These are phyloP conservation scores for Chaetomium cochliodes DNA, from an alignment of 495 filamentous ascomycete genomes.

Conservation along the genomic window DNA sequence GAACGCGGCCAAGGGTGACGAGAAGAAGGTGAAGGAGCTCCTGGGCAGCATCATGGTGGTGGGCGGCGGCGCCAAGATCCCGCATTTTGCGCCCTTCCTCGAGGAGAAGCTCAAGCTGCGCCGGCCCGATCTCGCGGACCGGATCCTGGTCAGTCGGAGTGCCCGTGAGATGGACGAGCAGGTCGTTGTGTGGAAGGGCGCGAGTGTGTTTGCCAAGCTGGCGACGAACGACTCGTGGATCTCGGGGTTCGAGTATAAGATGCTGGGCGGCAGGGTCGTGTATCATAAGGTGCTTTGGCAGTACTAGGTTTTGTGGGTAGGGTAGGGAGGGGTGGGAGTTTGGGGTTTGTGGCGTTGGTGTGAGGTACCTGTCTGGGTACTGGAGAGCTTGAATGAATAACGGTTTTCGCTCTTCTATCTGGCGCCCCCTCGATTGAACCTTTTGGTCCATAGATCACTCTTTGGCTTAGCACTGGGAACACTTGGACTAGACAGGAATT, in stretches of 20 bases:
- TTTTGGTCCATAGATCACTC: too few species aligned
- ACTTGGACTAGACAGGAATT: too few species aligned
- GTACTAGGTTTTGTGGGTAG: constrained; percentile 32
- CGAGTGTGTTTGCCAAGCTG: constrained; percentile 94
- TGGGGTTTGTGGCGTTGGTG: background rate
- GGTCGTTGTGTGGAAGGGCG: constrained; percentile 96
- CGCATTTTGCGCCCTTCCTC: constrained; percentile 69
- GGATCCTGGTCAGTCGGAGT: constrained; percentile 83
- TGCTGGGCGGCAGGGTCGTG: constrained; percentile 73
- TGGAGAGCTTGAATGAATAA: too few species aligned
- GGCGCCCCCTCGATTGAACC: too few species aligned
- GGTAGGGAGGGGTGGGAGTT: constrained; percentile 11
- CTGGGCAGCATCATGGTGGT: constrained; percentile 93
- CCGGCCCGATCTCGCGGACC: constrained; percentile 68
- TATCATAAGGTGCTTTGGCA: constrained; percentile 87
- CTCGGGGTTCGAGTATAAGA: constrained; percentile 80
- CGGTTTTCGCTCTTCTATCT: too few species aligned
- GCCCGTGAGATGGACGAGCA: constrained; percentile 92
- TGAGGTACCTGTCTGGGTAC: background rate
- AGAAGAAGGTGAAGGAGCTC: constrained; percentile 89
- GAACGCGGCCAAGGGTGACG: constrained; percentile 82
- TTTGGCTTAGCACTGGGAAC: too few species aligned
- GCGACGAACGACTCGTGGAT: constrained; percentile 94
- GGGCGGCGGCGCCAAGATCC: constrained; percentile 81
- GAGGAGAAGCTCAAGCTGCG: constrained; percentile 74